Conservation (phyloP, 148 eudicot species). For the Persicaria tinctoria region DNA sequence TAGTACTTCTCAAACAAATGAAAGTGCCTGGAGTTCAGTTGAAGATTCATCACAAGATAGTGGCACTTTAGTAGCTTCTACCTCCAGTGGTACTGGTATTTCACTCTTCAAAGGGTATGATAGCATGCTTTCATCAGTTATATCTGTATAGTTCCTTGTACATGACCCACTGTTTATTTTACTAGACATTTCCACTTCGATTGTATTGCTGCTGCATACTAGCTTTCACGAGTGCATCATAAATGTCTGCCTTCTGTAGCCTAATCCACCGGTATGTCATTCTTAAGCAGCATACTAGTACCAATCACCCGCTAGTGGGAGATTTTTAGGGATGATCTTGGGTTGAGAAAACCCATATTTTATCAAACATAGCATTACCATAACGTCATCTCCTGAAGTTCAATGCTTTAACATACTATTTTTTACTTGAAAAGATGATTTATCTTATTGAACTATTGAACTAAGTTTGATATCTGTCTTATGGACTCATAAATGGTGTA, state of each 20-base stretch:
- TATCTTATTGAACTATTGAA: too few relatives aligned
- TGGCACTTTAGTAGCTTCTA: conserved; percentile 26
- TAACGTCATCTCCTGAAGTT: too few relatives aligned
- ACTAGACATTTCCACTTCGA: not conserved
- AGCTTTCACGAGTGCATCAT: not conserved
- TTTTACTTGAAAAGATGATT: too few relatives aligned
- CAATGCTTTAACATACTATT: not conserved
- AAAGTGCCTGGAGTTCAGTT: conserved; percentile 28
- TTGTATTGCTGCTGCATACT: not conserved
- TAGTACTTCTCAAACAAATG: conserved; percentile 22
- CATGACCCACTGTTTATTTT: not conserved
- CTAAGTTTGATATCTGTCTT: too few relatives aligned
- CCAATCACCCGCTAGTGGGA: not conserved
- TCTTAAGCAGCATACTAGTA: not conserved
- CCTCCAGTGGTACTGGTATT: conserved; percentile 41
- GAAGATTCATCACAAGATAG: conserved; percentile 31
- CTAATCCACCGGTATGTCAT: not conserved
- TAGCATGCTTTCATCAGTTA: not conserved
- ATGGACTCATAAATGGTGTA: not conserved
- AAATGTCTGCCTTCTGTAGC: not conserved
- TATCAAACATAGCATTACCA: not conserved
- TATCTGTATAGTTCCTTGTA: not conserved
- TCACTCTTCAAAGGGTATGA: conserved; percentile 72
- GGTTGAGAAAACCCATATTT: too few relatives aligned
- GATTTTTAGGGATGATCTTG: not conserved